phyloP scores from a whole-genome alignment of 169 alveolate species.

The Theileria equi region DNA sequence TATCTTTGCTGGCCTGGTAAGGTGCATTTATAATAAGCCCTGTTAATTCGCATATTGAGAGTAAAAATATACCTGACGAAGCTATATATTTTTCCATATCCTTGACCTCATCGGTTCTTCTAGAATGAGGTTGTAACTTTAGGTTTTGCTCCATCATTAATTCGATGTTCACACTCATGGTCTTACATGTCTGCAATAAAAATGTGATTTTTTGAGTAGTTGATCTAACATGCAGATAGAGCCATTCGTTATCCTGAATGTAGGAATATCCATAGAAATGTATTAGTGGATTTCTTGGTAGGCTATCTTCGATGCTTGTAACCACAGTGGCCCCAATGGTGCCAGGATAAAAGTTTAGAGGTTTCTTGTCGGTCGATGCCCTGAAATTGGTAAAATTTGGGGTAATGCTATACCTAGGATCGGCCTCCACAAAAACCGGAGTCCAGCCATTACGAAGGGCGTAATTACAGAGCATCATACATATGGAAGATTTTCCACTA shows the following conservation, averaged over 20 bases:
- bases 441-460: conserved; percentile 81
- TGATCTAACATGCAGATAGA: conserved; percentile 61
- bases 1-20: conserved; percentile 74
- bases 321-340: conserved; percentile 65
- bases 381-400: conserved; percentile 31
- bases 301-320: conserved; percentile 19
- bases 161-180: conserved; percentile 41
- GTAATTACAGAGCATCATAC: conserved; percentile 76
- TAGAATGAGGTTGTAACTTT: conserved; percentile 16
- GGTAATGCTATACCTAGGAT: conserved; percentile 68
- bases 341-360: conserved; percentile 78
- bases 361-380: conserved; percentile 72
- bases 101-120: conserved; percentile 33
- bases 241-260: conserved; percentile 72
- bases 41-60: conserved; percentile 14
- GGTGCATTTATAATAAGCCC: conserved; percentile 86
- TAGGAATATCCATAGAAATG: conserved; percentile 79
- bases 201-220: conserved; percentile 24
- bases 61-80: conserved; percentile 16
- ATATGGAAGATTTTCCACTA: conserved; percentile 85
- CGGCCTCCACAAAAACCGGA: conserved; percentile 83
- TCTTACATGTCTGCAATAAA: conserved; percentile 42
- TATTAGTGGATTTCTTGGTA: conserved; percentile 71
- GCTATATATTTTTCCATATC: conserved; percentile 50
- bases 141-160: conserved; percentile 18